phyloP scores from a whole-genome alignment of 75 land plant genomes.

The Adiantum capillusveneris region DNA sequence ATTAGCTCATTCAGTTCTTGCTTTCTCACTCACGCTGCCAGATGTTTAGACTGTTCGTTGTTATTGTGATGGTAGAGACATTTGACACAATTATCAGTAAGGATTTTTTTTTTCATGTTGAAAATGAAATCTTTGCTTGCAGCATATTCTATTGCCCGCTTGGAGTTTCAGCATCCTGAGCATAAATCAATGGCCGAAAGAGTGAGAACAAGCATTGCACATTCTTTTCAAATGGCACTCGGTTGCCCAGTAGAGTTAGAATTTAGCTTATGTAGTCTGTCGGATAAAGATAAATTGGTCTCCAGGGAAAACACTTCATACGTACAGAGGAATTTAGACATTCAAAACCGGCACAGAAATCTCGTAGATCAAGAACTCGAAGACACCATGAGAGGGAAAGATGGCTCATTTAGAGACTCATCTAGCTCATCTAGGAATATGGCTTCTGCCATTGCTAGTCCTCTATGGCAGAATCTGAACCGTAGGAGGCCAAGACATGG shows the following conservation, averaged over 20 bases:
- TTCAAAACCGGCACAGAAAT: too few species aligned
- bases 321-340: too few species aligned
- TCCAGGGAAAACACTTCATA: too few species aligned
- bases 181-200: conserved; percentile 63
- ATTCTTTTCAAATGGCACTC: conserved; percentile 71
- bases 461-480: not conserved
- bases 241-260: conserved; percentile 56
- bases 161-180: conserved; percentile 47
- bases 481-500: not conserved
- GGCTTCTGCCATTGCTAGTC: not conserved
- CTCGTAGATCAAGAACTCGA: too few species aligned
- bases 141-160: conserved; percentile 25
- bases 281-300: too few species aligned
- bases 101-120: too few species aligned
- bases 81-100: not conserved
- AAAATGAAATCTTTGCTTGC: too few species aligned
- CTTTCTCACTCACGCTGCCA: not conserved
- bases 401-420: not conserved
- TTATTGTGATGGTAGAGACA: not conserved
- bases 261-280: too few species aligned
- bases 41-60: too few species aligned
- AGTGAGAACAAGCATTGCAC: conserved; percentile 44
- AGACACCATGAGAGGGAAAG: too few species aligned
- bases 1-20: too few species aligned
- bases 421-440: not conserved